These are phyloP conservation scores for Calendula officinalis DNA, from an alignment of 129 eudicot genomes.

Conservation along the genomic window DNA sequence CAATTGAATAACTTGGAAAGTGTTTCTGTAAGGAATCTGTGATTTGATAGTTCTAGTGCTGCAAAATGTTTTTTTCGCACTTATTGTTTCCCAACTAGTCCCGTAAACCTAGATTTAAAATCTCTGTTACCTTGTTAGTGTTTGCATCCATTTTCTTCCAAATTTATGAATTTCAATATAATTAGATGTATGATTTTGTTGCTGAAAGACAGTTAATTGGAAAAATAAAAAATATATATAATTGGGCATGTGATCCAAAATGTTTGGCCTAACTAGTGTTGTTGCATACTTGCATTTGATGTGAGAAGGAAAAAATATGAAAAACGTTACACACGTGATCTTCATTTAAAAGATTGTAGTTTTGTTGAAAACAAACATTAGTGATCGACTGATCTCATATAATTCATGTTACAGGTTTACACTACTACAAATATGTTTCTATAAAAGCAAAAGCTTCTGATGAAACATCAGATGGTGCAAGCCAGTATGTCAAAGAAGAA, in stretches of 20 bases:
- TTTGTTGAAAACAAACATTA: not conserved
- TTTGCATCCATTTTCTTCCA: not conserved
- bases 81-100: not conserved
- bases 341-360: not conserved
- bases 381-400: constrained; percentile 1
- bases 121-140: not conserved
- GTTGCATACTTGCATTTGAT: not conserved
- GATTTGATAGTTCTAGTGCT: not conserved
- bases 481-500: constrained; percentile 36
- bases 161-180: constrained; percentile 11
- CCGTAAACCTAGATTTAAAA: constrained; percentile 13
- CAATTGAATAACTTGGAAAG: not conserved
- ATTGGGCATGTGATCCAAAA: too few relatives aligned
- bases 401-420: constrained; percentile 33
- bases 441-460: constrained; percentile 41
- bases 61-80: not conserved
- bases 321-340: not conserved
- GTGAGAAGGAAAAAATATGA: not conserved
- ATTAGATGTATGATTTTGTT: not conserved
- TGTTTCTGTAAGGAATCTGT: not conserved
- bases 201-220: not conserved
- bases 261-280: not conserved
- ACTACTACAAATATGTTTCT: constrained; percentile 10
- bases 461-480: constrained; percentile 40
- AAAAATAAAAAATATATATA: too few relatives aligned